Evolutionary conservation across 441 rosid genomes (phyloP), one percentile per base, ranked within the genome.

Genomic region (Arabidopsis lyrata): DNA sequence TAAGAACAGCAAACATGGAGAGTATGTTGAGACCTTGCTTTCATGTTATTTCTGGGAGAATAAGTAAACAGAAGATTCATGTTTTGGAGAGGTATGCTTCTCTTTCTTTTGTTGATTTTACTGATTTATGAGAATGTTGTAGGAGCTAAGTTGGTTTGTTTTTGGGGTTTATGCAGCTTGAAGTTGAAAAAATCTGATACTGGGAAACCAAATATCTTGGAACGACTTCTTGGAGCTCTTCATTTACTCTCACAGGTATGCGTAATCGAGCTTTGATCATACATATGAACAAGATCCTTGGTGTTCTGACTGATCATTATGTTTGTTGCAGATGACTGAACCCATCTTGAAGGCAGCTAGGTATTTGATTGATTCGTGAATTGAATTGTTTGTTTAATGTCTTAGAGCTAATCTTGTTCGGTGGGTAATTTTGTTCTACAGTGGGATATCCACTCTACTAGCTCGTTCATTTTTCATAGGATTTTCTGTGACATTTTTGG

Each of bases 391-490:
- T 68, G 32, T 64, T 35, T 56, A 5, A 57, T 76, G 1, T 64
- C 35, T 64, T 57, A 8, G 20, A 45, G 32, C 45, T 56, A 48
- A 39, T 49, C 1, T 6, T 15, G 8, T 36, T 56, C 7, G 5
- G 24, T 29, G 31, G 31, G 5, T 29, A 29, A 29, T 29, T 27
- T 64, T 63, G 8, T 54, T 45, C n/a, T 48, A 12, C 75, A 88
- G 98, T 32, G 89, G 85, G 80, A 66, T 95, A 81, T 90, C 92
- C 5, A 77, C 76, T 78, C 73, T 93, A 81, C 84, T 93, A 50
- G 97, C 99, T 68, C 93, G 81, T 27, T 89, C 98, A 5, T 93
- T 91, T 75, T 95, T 95, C 78, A 77, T 88, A 83, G 90, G 87
- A 50, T 90, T 88, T 81, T 89, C 90, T 20, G 29, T 92, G 66